Evolutionary conservation across 2,329 filamentous ascomycete genomes (phyloP), one percentile per base, ranked within the genome.

Genomic region (Remersonia thermophila): DNA sequence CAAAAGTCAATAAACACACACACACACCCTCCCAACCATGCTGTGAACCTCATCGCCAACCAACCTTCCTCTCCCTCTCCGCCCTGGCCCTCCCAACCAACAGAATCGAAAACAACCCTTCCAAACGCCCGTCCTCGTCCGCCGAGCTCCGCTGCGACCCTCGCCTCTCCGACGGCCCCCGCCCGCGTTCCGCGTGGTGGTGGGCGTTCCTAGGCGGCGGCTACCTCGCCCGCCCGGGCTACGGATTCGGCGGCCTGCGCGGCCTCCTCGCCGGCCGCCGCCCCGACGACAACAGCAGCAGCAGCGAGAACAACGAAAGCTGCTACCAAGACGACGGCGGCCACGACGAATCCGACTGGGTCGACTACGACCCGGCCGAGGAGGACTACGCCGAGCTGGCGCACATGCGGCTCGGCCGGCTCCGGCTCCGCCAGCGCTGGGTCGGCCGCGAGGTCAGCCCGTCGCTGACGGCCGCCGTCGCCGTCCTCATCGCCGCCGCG

Each of bases 341-440:
- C 28, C 11, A 18, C 16, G 13, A 16, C 17, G 20, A 23, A 20
- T 28, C 15, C 30, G 25, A 30, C 26, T 16, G 27, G 27, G 31
- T 11, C 16, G 28, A 32, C 16, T 14, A 27, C 14, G 8, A 43
- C 35, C 20, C 20, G 20, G 20, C 20, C 20, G 20, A 23, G 20
- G 27, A 15, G 10, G 18, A 18, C 3, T 36, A 14, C 25, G 23
- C 29, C 29, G 56, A 59, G 43, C 37, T 58, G 17, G 57, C 56
- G 36, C 50, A 53, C 46, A 52, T 58, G 51, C 51, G 54, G n/a
- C 40, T 58, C 25, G 53, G 55, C 20, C 46, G 38, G 18, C 39
- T 59, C 35, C 40, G 47, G 7, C 46, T 58, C 9, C 44, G 51
- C 2, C 50, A 54, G 42, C 38, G 45, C 12, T 58, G 56, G 56